These are phyloP conservation scores for Saturnispora saitoi DNA, from an alignment of 805 yeast species.

Conservation along the genomic window DNA sequence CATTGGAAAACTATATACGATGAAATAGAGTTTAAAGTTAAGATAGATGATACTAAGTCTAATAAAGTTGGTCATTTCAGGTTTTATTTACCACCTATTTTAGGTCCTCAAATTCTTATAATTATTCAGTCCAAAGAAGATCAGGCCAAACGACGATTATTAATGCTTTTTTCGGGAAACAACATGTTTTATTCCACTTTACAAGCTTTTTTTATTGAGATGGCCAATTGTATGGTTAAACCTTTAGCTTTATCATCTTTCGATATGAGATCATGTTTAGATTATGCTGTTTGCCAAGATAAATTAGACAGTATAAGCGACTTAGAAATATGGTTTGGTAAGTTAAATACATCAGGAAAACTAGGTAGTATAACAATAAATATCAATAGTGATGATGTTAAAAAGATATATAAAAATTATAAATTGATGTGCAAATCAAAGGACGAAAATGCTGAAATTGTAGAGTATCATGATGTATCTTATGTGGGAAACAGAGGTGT, in stretches of 20 bases:
- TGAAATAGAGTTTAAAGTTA: slow-evolving; percentile 19
- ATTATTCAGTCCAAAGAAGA: slow-evolving; percentile 17
- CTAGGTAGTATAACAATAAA: slow-evolving; percentile 22
- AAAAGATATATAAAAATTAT: slow-evolving; percentile 9
- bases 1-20: slow-evolving; percentile 18
- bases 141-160: background rate
- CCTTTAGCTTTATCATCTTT: background rate
- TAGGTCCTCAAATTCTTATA: slow-evolving; percentile 24
- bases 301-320: slow-evolving; percentile 1
- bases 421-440: background rate
- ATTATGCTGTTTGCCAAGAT: slow-evolving; percentile 9
- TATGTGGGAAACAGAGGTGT: slow-evolving; percentile 7
- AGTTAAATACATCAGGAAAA: slow-evolving; percentile 15
- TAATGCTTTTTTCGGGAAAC: slow-evolving; percentile 13
- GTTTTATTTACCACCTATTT: slow-evolving; percentile 20
- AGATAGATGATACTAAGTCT: slow-evolving; percentile 13
- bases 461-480: background rate
- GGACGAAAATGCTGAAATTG: background rate
- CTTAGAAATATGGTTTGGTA: slow-evolving; percentile 17
- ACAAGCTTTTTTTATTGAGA: slow-evolving; percentile 10
- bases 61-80: slow-evolving; percentile 23
- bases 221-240: slow-evolving; percentile 1
- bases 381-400: slow-evolving; percentile 19
- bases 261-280: slow-evolving; percentile 6
- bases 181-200: slow-evolving; percentile 17